Conservation (phyloP, 140 eudicot species). For the Artemisia princeps region DNA sequence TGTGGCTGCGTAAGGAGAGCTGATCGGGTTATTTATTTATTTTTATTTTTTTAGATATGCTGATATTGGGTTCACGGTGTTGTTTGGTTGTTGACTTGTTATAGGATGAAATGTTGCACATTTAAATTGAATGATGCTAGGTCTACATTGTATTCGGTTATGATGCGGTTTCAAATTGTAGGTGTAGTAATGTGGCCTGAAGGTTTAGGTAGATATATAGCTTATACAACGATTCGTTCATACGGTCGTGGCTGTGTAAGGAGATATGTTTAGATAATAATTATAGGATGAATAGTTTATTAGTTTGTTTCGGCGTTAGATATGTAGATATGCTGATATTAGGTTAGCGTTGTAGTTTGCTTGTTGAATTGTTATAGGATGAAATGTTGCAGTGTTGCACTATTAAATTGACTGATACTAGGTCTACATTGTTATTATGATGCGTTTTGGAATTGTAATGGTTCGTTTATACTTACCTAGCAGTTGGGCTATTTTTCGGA, state of each 20-base stretch:
- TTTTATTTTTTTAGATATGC: too few relatives aligned
- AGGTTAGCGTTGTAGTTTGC: too few relatives aligned
- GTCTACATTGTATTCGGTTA: constrained; percentile 8
- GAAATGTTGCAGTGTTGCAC: not conserved
- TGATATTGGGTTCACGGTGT: too few relatives aligned
- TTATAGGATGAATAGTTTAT: not conserved
- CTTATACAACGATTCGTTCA: not conserved
- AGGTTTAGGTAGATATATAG: not conserved
- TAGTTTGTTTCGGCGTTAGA: too few relatives aligned
- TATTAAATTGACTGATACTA: constrained; percentile 4
- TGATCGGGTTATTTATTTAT: not conserved
- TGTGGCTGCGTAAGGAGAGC: too few relatives aligned
- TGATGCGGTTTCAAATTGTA: constrained; percentile 10
- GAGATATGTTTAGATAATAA: not conserved
- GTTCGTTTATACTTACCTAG: not conserved
- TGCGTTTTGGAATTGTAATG: constrained; percentile 13
- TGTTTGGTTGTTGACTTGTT: too few relatives aligned
- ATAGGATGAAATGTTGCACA: not conserved
- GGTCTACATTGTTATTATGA: constrained; percentile 9
- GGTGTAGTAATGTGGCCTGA: not conserved
- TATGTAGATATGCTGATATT: too few relatives aligned
- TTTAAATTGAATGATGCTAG: constrained; percentile 4
- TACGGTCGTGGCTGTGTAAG: too few relatives aligned
- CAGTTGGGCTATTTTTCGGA: not conserved
- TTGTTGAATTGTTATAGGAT: not conserved